phyloP scores from a whole-genome alignment of 225 moss, liverwort and hornwort species.

The Physcomitrium patens region DNA sequence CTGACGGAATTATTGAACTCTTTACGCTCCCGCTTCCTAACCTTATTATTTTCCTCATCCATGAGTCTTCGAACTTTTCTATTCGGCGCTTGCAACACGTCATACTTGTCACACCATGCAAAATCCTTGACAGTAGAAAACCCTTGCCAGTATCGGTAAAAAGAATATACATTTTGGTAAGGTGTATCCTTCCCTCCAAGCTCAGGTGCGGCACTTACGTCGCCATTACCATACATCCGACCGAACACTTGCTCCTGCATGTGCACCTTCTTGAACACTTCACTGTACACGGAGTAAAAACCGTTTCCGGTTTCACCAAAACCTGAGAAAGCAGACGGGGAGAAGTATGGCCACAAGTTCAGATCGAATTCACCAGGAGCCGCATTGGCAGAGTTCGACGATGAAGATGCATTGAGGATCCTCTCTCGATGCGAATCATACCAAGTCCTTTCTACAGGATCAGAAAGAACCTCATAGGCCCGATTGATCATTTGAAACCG shows the following conservation, averaged over 20 bases:
- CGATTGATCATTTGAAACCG: conserved; percentile 83
- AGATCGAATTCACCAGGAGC: conserved; percentile 73
- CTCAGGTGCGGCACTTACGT: conserved; percentile 69
- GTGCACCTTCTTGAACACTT: conserved; percentile 76
- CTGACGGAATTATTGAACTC: conserved; percentile 85
- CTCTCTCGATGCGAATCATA: conserved; percentile 89
- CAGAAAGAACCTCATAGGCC: conserved; percentile 90
- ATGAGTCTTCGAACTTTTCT: conserved; percentile 78
- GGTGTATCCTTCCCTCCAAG: conserved; percentile 61
- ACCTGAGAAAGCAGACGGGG: conserved; percentile 82
- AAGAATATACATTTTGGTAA: conserved; percentile 65
- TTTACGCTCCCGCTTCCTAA: conserved; percentile 70
- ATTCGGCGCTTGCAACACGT: conserved; percentile 70
- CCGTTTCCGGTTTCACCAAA: conserved; percentile 76
- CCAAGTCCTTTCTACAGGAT: conserved; percentile 92
- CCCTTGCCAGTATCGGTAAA: conserved; percentile 89
- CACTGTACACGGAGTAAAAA: conserved; percentile 81
- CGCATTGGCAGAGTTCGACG: conserved; percentile 49
- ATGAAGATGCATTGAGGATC: conserved; percentile 40
- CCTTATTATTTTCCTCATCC: conserved; percentile 94
- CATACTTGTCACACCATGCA: conserved; percentile 89
- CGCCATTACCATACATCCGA: conserved; percentile 72
- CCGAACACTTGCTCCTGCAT: conserved; percentile 92
- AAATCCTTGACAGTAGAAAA: conserved; percentile 87
- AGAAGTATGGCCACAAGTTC: conserved; percentile 84